These are phyloP conservation scores for Cylindrotheca fusiformis DNA, from an alignment of 108 stramenopile genomes.

Conservation along the genomic window DNA sequence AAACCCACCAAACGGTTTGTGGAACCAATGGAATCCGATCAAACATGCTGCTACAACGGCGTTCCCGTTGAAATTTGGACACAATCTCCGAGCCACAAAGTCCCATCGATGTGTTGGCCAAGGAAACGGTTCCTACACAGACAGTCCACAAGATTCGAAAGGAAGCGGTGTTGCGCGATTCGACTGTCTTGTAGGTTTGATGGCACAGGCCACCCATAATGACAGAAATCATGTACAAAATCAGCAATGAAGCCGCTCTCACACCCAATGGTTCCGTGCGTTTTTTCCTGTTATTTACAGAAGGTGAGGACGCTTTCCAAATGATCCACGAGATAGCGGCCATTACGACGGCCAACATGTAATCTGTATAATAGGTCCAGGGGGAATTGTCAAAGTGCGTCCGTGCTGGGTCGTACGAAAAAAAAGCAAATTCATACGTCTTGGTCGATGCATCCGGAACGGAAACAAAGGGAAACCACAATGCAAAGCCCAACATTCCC, in stretches of 20 bases:
- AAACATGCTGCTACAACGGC: constrained; percentile 15
- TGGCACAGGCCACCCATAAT: constrained; percentile 72
- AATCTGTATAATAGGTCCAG: constrained; percentile 87
- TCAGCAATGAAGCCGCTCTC: constrained; percentile 35
- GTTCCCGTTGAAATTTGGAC: constrained; percentile 24
- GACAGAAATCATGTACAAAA: constrained; percentile 57
- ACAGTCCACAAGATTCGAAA: constrained; percentile 79
- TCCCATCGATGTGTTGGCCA: constrained; percentile 75
- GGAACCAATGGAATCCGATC: constrained; percentile 20
- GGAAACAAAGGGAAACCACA: constrained; percentile 52
- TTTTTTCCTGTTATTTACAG: too few relatives aligned
- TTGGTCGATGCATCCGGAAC: constrained; percentile 30
- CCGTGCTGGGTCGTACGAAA: constrained; percentile 41
- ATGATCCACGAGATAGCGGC: constrained; percentile 21
- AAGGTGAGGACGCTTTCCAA: constrained; percentile 2
- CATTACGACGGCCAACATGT: constrained; percentile 65
- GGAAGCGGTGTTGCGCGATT: constrained; percentile 42
- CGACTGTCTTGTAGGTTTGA: constrained; percentile 51
- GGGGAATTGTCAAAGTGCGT: constrained; percentile 73
- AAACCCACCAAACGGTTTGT: constrained; percentile 66
- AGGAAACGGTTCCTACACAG: constrained; percentile 79
- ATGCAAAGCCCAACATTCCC: constrained; percentile 4
- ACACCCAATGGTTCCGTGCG: constrained; percentile 4
- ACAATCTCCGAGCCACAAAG: constrained; percentile 53
- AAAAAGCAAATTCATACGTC: constrained; percentile 58